Evolutionary conservation across 495 filamentous ascomycete species (phyloP), one percentile per base, ranked within the genome.

Genomic region (Barbatosphaeria neglecta): DNA sequence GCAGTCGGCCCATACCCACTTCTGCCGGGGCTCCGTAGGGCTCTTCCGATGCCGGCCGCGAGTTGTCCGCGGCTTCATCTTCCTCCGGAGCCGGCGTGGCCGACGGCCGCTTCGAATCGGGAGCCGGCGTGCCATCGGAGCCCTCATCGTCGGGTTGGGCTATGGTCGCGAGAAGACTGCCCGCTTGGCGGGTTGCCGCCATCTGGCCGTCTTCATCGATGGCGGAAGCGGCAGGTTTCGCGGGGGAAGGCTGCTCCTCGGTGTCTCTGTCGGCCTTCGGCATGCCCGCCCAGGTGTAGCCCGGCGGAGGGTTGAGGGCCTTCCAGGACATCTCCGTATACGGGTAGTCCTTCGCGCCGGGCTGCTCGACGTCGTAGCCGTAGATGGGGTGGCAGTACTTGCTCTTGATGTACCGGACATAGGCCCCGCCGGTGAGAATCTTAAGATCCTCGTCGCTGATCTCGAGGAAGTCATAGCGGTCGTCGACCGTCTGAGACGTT

Each of bases 161-260:
- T 37, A 62, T 60, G 31, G 62, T 63, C 3, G 68, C 60, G n/a
- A 74, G 62, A 16, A 74, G 56, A 35, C 68, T 63, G 40, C 59
- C 62, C 39, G 59, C 53, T 33, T 69, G 69, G 16, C 63, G 64
- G 7, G 59, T 61, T 46, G 61, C 49, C 18, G 53, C 52, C n/a
- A 50, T 50, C 2, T 45, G 38, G 1, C 48, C 37, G 22, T 55
- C 51, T 11, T 57, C 63, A 6, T 53, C 56, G 45, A 57, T 55
- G 43, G 50, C 45, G n/a, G n/a, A n/a, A 13, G 44, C 49, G 11
- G 59, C 55, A 0, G 53, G 33, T 33, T 57, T 59, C 56, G 71
- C 71, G n/a, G 60, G 38, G 4, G 57, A 51, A 5, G 59, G 58
- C 39, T 70, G 60, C 23, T 59, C 64, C 18, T 69, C 68, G 2